Base-by-base conservation (phyloP, 192 early-diverging fungal species). In the Coemansia sp. region DNA sequence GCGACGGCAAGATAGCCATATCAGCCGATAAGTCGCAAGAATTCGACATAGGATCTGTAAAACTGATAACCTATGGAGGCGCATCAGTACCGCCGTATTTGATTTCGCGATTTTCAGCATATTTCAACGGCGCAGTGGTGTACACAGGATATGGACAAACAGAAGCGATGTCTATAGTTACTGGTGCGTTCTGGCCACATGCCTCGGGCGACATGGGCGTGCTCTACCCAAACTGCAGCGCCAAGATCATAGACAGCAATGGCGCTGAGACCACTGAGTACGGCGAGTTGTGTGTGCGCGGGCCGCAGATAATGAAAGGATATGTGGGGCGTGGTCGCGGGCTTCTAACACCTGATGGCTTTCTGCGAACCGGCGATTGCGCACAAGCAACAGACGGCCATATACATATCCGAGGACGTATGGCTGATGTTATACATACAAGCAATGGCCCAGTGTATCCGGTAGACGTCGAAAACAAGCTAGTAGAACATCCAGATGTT, bases 371-470 rank as follows among this genome's bases (percentile, higher is more conserved):
- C 3, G 89, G 89, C 19, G 96, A 98, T 71, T 77, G 93, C 49
- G 93, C 82, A 7, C 49, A 78, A 1, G 69, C 87, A 7, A 84
- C 86, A 61, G 59, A 90, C 17, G 90, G 88, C 8, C 48, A 84
- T 28, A 82, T 88, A 55, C 86, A 66, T 72, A 74, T 87, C 17
- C 68, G 81, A 9, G 89, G 90, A 53, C 88, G 95, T 1, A 48
- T 91, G 12, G 91, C 89, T 61, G 93, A 95, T 58, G 69, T 96
- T 21, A 92, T 95, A 71, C 91, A 95, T 64, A 92, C 93, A 82
- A 86, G 90, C 28, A 65, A 76, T 7, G 83, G 82, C 19, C 66
- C 63, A 61, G 85, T 97, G 6, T 79, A 90, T 0, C 92, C 94
- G 1, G 88, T 88, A 6, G 93, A 94, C 65, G 70, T 97, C 1